Conservation (phyloP, 1,284 basidiomycete genomes). For the Ceratobasidium sp. region DNA sequence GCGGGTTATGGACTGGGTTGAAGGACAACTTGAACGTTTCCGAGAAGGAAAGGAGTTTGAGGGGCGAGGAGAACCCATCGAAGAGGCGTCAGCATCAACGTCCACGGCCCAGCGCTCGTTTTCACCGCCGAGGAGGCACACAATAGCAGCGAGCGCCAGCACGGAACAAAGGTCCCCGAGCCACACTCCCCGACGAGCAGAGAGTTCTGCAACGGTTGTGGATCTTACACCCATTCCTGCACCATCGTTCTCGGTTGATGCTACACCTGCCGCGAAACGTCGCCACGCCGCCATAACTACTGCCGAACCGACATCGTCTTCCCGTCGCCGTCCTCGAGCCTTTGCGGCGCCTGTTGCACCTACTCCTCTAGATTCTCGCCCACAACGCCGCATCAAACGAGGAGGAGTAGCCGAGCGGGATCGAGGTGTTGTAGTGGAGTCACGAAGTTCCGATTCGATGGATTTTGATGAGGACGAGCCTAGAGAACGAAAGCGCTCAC, state of each 20-base stretch:
- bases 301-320: constrained; percentile 46
- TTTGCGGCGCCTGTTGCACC: constrained; percentile 29
- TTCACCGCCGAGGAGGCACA: constrained; percentile 15
- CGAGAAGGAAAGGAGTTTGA: constrained; percentile 42
- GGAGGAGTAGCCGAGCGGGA: constrained; percentile 11
- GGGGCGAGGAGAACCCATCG: neutral
- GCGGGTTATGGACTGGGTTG: constrained; percentile 80
- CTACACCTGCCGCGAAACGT: constrained; percentile 52
- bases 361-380: constrained; percentile 38
- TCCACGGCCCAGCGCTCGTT: constrained; percentile 4
- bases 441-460: constrained; percentile 53
- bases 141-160: constrained; percentile 27
- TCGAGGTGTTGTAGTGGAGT: constrained; percentile 44
- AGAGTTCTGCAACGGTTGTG: neutral
- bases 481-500: constrained; percentile 55
- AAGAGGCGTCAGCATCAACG: constrained; percentile 2
- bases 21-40: constrained; percentile 66
- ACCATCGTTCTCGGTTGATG: constrained; percentile 33
- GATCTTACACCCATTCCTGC: constrained; percentile 27
- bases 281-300: constrained; percentile 55
- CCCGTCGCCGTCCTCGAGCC: constrained; percentile 19
- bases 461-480: constrained; percentile 56
- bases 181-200: constrained; percentile 1
- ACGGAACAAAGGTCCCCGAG: constrained; percentile 39
- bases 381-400: constrained; percentile 49